Percentiles rank a stretch among this genome's conserved stretches.
phyloP scores from a whole-genome alignment of 768 basidiomycete species.

The Chalciporus piperatus region DNA sequence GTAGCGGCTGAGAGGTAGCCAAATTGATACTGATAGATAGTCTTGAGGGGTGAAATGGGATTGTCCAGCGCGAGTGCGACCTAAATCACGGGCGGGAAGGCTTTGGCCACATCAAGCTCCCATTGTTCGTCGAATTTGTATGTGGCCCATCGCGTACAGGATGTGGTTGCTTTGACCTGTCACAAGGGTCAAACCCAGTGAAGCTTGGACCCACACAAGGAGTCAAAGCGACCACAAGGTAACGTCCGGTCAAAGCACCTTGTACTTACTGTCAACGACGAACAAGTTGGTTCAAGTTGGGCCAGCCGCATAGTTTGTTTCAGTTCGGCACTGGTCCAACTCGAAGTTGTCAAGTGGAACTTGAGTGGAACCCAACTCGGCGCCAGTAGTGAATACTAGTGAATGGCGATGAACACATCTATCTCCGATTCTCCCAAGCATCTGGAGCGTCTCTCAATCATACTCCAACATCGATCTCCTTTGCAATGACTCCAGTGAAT shows the following conservation, averaged over 20 bases:
- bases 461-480: too few relatives aligned
- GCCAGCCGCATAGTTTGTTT: too few relatives aligned
- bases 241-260: too few relatives aligned
- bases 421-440: too few relatives aligned
- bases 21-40: neutral
- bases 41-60: neutral
- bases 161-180: neutral
- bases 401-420: too few relatives aligned
- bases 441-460: too few relatives aligned
- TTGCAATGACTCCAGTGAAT: constrained; percentile 12
- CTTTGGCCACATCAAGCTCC: neutral
- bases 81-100: neutral
- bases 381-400: too few relatives aligned
- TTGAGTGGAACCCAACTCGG: too few relatives aligned
- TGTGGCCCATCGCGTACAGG: neutral
- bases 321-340: too few relatives aligned
- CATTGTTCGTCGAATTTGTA: constrained; percentile 23
- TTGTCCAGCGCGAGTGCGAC: neutral
- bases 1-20: neutral
- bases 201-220: neutral
- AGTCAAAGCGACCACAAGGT: too few relatives aligned
- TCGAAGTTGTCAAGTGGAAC: too few relatives aligned
- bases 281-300: neutral
- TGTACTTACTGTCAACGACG: neutral
- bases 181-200: neutral